Base-by-base conservation (phyloP, 768 basidiomycete species). In the Auricularia cornea region DNA sequence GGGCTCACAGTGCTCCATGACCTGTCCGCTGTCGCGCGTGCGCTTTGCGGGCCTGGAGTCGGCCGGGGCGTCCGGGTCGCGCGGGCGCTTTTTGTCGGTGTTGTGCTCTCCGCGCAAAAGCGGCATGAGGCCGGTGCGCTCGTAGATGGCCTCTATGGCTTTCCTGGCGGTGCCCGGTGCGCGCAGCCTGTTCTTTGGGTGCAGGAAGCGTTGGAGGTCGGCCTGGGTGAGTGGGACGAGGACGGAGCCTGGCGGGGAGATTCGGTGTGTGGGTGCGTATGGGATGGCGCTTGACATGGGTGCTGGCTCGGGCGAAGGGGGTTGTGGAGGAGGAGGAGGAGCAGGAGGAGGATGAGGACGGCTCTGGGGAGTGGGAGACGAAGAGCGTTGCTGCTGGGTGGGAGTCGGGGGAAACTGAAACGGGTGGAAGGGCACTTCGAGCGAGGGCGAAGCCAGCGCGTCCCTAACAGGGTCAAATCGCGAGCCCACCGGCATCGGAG, bases 401-500 rank as follows among this genome's bases (percentile, higher is more conserved):
- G 35, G 35, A 8, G 35, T 8, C 35, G 35, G 35, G 35, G 35
- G 35, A 14, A 38, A 38, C 35, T 38, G 63, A 48, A 54, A 66
- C 32, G 32, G 40, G 8, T 29, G 20, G 44, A 59, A 33, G 23
- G 60, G 35, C 26, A 28, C n/a, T 18, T 48, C 30, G 41, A 35
- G 33, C 14, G 60, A 14, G 35, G 40, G 30, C 14, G 60, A 62
- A 26, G 38, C 30, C 12, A 51, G 51, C 28, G 90, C 90, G 81
- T 92, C 90, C 73, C 90, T 83, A 66, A 92, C 89, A 70, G 90
- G 89, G 81, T 92, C 90, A 80, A 91, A 90, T 20, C 44, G 44
- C 23, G 44, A 48, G 23, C 20, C 44, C 10, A 48, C 44, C 6
- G 23, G 44, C 44, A 23, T 18, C 16, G 20, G 44, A 23, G 44